Evolutionary conservation across 2,329 filamentous ascomycete genomes (phyloP).

Genomic region (Chrysosporium queenslandicum): DNA sequence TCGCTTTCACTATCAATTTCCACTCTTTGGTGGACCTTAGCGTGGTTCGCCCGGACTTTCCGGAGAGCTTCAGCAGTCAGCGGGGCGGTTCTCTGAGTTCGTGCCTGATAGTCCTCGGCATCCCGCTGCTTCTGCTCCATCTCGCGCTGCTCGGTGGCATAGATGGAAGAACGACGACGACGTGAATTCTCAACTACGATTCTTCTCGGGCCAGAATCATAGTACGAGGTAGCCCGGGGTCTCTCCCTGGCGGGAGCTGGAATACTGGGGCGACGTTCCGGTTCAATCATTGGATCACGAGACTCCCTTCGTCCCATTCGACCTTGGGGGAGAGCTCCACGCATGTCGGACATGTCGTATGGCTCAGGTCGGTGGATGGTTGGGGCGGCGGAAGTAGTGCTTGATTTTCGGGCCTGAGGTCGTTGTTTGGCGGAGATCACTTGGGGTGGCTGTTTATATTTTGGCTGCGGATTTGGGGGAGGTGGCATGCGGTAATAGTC

Average conservation of each 20-base stretch:
- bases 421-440: slow-evolving; percentile 28
- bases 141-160: slow-evolving; percentile 22
- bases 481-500: slow-evolving; percentile 38
- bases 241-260: slow-evolving; percentile 19
- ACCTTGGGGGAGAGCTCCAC: slow-evolving; percentile 23
- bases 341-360: slow-evolving; percentile 30
- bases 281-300: slow-evolving; percentile 23
- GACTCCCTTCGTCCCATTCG: slow-evolving; percentile 26
- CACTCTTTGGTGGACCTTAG: slow-evolving; percentile 17
- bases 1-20: slow-evolving; percentile 31
- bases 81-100: slow-evolving; percentile 14
- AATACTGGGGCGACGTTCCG: slow-evolving; percentile 29
- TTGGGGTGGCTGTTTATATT: slow-evolving; percentile 24
- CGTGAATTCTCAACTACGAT: slow-evolving; percentile 29
- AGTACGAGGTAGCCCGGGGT: slow-evolving; percentile 27
- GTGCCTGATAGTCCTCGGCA: slow-evolving; percentile 32
- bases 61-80: slow-evolving; percentile 17
- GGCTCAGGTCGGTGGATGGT: slow-evolving; percentile 25
- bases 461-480: slow-evolving; percentile 23
- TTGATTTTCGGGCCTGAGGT: slow-evolving; percentile 24
- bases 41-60: slow-evolving; percentile 17
- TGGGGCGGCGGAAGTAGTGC: slow-evolving; percentile 24
- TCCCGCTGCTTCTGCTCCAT: slow-evolving; percentile 32
- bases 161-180: slow-evolving; percentile 28
- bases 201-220: slow-evolving; percentile 24